Evolutionary conservation across 495 filamentous ascomycete species (phyloP).

Genomic region (Penicillium soppii): DNA sequence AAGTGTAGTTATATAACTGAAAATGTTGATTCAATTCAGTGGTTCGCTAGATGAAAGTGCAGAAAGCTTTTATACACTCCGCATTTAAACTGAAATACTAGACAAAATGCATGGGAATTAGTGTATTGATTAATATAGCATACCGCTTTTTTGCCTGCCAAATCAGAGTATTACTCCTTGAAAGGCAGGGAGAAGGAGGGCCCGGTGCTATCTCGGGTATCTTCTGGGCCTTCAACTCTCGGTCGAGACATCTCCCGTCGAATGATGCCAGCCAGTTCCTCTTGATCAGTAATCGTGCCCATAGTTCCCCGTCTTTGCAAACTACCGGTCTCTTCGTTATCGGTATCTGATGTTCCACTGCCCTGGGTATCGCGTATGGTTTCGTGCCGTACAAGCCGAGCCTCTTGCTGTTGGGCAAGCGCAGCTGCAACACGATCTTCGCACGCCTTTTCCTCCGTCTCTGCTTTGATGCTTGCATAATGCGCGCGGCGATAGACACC

Average conservation of each 20-base stretch:
- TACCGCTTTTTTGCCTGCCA: too few relatives aligned
- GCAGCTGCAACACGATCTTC: slow-evolving; percentile 28
- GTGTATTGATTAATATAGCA: too few relatives aligned
- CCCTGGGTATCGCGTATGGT: background rate
- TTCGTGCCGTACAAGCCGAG: background rate
- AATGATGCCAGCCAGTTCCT: slow-evolving; percentile 11
- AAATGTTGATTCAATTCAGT: too few relatives aligned
- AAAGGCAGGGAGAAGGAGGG: slow-evolving; percentile 15
- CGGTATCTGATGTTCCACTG: background rate
- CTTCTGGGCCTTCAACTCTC: background rate
- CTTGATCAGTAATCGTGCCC: slow-evolving; percentile 4
- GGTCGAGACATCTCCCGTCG: slow-evolving; percentile 16
- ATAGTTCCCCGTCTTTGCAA: slow-evolving; percentile 7
- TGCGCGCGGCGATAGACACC: slow-evolving; percentile 43
- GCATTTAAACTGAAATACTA: too few relatives aligned
- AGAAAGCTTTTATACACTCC: too few relatives aligned
- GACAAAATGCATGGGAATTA: too few relatives aligned
- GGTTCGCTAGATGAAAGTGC: too few relatives aligned
- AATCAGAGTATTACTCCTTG: background rate
- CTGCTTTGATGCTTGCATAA: slow-evolving; percentile 35
- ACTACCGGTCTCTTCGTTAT: background rate
- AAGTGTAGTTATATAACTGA: background rate
- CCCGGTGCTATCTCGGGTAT: slow-evolving; percentile 9
- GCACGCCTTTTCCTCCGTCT: slow-evolving; percentile 24
- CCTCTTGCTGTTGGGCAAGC: slow-evolving; percentile 9